A percentile compares a stretch with the other conserved stretches of the same genome.
phyloP scores from a whole-genome alignment of 2,329 filamentous ascomycete genomes.

The Colletotrichum lentis region DNA sequence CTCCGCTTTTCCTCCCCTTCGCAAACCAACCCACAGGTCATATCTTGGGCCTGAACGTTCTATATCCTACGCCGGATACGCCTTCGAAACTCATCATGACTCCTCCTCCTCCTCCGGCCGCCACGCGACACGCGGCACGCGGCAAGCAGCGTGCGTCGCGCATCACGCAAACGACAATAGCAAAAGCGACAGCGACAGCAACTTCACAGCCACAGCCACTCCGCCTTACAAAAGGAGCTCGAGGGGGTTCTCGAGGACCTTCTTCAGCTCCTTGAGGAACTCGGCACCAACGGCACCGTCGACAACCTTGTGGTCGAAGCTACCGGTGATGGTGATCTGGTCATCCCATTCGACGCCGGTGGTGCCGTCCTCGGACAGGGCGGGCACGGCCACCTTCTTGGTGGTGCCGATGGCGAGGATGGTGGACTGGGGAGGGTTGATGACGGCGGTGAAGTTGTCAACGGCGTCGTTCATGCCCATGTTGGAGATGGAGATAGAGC shows the following conservation, averaged over 20 bases:
- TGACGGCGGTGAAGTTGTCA: slow-evolving; percentile 96
- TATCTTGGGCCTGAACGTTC: slow-evolving; percentile 31
- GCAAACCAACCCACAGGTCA: slow-evolving; percentile 27
- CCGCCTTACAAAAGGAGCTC: slow-evolving; percentile 81
- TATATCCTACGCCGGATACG: slow-evolving; percentile 33
- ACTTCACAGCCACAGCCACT: slow-evolving; percentile 39
- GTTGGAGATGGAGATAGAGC: slow-evolving; percentile 99
- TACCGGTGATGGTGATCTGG: slow-evolving; percentile 92
- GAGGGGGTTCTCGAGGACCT: slow-evolving; percentile 95
- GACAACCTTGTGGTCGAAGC: slow-evolving; percentile 99
- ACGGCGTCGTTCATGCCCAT: slow-evolving; percentile 99
- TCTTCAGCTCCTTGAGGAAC: slow-evolving; percentile 97
- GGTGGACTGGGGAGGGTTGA: slow-evolving; percentile 97
- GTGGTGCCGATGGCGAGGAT: slow-evolving; percentile 95
- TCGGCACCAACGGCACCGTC: slow-evolving; percentile 96
- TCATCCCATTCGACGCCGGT: slow-evolving; percentile 87
- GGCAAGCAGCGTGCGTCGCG: background rate
- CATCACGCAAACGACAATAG: background rate
- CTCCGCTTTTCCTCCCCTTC: slow-evolving; percentile 32
- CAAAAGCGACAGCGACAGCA: slow-evolving; percentile 1
- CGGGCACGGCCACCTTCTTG: slow-evolving; percentile 89
- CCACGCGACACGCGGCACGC: background rate
- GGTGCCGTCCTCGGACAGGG: slow-evolving; percentile 75
- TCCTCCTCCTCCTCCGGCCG: slow-evolving; percentile 16
- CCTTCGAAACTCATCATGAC: slow-evolving; percentile 31